A percentile compares a stretch with the other conserved stretches of the same genome.
Evolutionary conservation across 2,329 filamentous ascomycete genomes (phyloP).

Genomic region (Neoarthrinium moseri): DNA sequence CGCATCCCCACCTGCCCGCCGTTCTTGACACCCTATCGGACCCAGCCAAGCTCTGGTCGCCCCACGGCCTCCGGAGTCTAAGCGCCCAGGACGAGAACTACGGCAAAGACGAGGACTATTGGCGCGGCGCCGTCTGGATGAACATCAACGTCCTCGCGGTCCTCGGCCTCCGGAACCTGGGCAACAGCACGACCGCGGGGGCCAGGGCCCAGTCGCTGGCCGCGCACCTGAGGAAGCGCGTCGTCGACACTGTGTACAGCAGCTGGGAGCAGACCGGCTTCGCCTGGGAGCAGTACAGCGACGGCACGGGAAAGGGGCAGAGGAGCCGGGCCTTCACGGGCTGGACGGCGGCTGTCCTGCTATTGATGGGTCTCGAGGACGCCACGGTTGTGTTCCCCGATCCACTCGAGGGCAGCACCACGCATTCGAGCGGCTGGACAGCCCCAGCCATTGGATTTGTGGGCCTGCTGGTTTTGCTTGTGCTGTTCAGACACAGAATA

Average conservation of each 20-base stretch:
- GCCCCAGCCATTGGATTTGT: not conserved
- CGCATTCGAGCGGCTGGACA: not conserved
- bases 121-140: constrained; percentile 20
- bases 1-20: constrained; percentile 15
- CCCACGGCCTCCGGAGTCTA: constrained; percentile 17
- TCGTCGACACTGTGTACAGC: constrained; percentile 25
- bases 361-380: constrained; percentile 65
- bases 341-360: constrained; percentile 71
- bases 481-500: not conserved
- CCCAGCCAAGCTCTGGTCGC: constrained; percentile 13
- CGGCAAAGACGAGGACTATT: constrained; percentile 18
- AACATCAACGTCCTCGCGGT: constrained; percentile 45
- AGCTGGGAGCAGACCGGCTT: constrained; percentile 67
- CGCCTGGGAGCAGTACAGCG: constrained; percentile 72
- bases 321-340: constrained; percentile 70
- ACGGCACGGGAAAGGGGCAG: constrained; percentile 64
- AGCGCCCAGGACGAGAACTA: constrained; percentile 14
- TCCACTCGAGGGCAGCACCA: not conserved
- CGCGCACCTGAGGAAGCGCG: constrained; percentile 13
- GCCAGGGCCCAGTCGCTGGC: constrained; percentile 15
- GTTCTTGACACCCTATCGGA: constrained; percentile 16
- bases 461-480: not conserved
- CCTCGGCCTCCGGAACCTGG: constrained; percentile 47
- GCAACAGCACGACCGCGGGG: constrained; percentile 2
- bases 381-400: not conserved